phyloP scores from a whole-genome alignment of 495 filamentous ascomycete genomes.

The Staphylotrichum tortipilum region DNA sequence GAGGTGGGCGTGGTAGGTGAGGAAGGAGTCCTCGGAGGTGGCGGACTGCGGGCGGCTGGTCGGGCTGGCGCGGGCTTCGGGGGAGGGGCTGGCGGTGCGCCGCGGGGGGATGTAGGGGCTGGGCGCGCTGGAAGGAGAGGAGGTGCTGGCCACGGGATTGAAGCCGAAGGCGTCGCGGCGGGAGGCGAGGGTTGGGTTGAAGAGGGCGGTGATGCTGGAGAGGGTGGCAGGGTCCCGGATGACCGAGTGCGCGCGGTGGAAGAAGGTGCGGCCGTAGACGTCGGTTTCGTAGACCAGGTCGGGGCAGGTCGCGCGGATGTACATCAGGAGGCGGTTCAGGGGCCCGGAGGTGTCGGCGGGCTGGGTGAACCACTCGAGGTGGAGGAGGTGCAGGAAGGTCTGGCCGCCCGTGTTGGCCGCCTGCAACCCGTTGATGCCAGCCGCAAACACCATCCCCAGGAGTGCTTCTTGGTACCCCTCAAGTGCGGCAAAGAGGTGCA shows the following conservation, averaged over 20 bases:
- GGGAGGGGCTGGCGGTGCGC: conserved; percentile 2
- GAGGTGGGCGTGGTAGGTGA: conserved; percentile 26
- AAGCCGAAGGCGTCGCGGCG: conserved; percentile 34
- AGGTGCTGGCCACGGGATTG: conserved; percentile 7
- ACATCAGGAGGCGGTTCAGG: conserved; percentile 22
- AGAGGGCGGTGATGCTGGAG: conserved; percentile 7
- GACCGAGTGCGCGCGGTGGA: conserved; percentile 29
- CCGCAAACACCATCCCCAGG: conserved; percentile 18
- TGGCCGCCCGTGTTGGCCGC: conserved; percentile 35
- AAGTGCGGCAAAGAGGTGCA: conserved; percentile 34
- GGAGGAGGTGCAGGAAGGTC: conserved; percentile 41
- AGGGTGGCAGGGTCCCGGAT: conserved; percentile 10
- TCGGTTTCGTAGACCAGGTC: conserved; percentile 33
- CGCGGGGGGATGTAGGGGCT: conserved; percentile 12
- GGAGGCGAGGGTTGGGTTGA: not conserved
- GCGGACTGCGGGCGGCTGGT: not conserved
- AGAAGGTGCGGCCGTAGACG: conserved; percentile 38
- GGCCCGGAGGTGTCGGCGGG: conserved; percentile 7
- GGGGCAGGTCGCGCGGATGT: conserved; percentile 12
- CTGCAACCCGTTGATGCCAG: conserved; percentile 6
- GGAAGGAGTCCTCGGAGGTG: conserved; percentile 9
- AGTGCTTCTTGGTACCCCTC: conserved; percentile 23
- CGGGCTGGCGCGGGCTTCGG: conserved; percentile 1
- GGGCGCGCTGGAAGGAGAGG: not conserved
- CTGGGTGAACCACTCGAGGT: conserved; percentile 29